phyloP scores from a whole-genome alignment of 495 filamentous ascomycete species.

The Cladorrhinum samala region DNA sequence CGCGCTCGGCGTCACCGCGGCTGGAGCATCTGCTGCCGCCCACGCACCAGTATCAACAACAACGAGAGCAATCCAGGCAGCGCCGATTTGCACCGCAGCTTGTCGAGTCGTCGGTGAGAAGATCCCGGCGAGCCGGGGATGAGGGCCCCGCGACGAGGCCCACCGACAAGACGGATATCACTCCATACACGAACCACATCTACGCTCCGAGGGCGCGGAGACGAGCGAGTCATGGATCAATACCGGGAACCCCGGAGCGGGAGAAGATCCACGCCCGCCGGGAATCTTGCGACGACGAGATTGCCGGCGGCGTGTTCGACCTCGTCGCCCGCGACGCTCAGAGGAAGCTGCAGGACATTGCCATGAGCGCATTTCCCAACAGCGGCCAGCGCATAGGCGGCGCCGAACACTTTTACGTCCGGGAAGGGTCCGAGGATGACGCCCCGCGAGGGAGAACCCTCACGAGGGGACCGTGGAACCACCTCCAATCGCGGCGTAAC shows the following conservation, averaged over 20 bases:
- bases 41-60: too few species aligned
- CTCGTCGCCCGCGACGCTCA: conserved; percentile 71
- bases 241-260: conserved; percentile 14
- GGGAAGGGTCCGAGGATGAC: conserved; percentile 46
- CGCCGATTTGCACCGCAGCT: conserved; percentile 58
- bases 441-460: conserved; percentile 23
- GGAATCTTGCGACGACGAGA: conserved; percentile 61
- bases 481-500: conserved; percentile 33
- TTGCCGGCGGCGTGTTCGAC: conserved; percentile 67
- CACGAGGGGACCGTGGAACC: conserved; percentile 32
- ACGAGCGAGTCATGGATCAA: conserved; percentile 24
- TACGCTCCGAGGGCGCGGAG: conserved; percentile 41
- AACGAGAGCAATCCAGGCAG: conserved; percentile 15
- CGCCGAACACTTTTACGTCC: conserved; percentile 50
- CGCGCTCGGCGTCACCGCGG: conserved; percentile 27
- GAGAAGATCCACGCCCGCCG: conserved; percentile 33
- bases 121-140: conserved; percentile 48
- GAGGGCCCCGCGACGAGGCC: conserved; percentile 44
- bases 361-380: conserved; percentile 46
- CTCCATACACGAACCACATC: conserved; percentile 52
- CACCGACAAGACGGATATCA: conserved; percentile 53
- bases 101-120: conserved; percentile 57
- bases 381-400: conserved; percentile 39
- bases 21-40: too few species aligned
- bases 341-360: conserved; percentile 52